A percentile compares a stretch with the other conserved stretches of the same genome.
Conservation (phyloP, 1,139 yeast genomes). For the Pichia sp. region DNA sequence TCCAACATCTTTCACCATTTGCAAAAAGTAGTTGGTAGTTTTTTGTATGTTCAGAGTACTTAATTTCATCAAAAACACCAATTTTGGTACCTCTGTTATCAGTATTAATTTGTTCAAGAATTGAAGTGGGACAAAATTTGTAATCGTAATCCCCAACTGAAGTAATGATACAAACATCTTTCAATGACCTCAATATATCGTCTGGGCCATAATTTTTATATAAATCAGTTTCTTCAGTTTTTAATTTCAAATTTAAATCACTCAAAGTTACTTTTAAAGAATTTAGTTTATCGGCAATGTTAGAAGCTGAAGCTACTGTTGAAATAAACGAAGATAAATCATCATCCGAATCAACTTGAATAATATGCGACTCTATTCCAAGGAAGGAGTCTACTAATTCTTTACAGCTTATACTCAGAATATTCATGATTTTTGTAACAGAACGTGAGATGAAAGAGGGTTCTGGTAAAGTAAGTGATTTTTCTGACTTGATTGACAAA, state of each 20-base stretch:
- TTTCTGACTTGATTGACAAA: background rate
- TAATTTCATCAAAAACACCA: constrained; percentile 43
- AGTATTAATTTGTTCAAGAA: constrained; percentile 51
- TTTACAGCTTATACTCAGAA: constrained; percentile 1
- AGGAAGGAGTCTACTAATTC: constrained; percentile 12
- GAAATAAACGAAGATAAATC: background rate
- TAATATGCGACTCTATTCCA: constrained; percentile 10
- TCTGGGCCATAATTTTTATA: constrained; percentile 48
- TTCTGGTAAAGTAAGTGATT: background rate
- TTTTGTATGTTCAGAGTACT: constrained; percentile 24
- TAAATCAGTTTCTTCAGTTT: constrained; percentile 23
- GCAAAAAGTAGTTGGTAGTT: constrained; percentile 39
- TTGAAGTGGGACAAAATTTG: constrained; percentile 52
- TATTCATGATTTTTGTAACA: background rate
- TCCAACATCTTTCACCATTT: constrained; percentile 88
- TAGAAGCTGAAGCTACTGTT: background rate
- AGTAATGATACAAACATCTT: constrained; percentile 38
- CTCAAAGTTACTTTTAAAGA: constrained; percentile 10
- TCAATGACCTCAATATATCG: constrained; percentile 56
- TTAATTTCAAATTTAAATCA: constrained; percentile 21
- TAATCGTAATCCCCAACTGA: constrained; percentile 67
- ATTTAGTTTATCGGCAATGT: constrained; percentile 11
- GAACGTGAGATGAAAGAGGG: background rate
- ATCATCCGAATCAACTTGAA: background rate
- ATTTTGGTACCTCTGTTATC: constrained; percentile 42